Evolutionary conservation across 148 eudicot genomes (phyloP), one percentile per base, ranked within the genome.

Genomic region (Diospyros lotus): DNA sequence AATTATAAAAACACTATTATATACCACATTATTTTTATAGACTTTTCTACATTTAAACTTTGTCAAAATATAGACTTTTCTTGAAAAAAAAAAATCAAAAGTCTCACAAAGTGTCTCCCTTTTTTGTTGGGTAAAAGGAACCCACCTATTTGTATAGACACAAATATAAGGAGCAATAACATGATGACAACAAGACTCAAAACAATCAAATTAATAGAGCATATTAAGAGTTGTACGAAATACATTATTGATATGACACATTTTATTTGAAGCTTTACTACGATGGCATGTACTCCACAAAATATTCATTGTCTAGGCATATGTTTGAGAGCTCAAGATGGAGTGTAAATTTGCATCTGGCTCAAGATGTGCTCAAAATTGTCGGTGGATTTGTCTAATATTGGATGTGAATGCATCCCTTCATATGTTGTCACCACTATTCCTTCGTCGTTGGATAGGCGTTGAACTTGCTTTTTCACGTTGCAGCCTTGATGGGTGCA

Each of bases 391-490:
- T 86, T 89, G 40, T 91, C 86, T 45, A 28, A 28, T 28, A 91
- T 83, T 18, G 97, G 81, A 83, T 93, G 98, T 0, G 94, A 88
- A 78, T 93, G 98, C 62, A 86, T 82, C 2, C 96, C 98, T 80
- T 91, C 98, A 41, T 93, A 93, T n/a, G 98, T 93, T 15, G 98
- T 93, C 51, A 89, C 86, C 3, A 93, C 97, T 1, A 93, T 76
- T 59, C 82, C 91, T 79, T 91, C 97, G 51, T 93, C 98, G 54
- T 89, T 85, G 0, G 94, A 88, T 48, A 89, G 76, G 10, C 98
- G 80, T 75, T 93, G 98, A 28, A 93, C 92, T 84, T 93, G 98
- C 79, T 93, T 93, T 77, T 91, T 93, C 77, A 93, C 98, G 64
- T 82, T 88, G 79, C 98, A 93, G 0, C 97, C 97, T 84, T 91